These are phyloP conservation scores for Blastobotrys malaysiensis DNA, from an alignment of 1,139 yeast species.

Conservation along the genomic window DNA sequence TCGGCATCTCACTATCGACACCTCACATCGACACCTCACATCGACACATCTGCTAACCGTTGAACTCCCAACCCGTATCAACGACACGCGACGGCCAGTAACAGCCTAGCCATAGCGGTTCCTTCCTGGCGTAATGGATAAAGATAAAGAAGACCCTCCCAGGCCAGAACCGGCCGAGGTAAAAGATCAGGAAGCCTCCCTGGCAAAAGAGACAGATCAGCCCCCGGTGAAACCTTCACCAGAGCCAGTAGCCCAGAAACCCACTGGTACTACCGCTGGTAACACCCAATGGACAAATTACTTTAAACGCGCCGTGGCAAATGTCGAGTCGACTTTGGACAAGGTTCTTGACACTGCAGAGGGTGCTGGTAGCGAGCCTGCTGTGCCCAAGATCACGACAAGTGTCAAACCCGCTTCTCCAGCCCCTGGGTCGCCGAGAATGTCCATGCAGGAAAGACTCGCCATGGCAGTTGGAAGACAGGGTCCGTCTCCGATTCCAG, in stretches of 20 bases:
- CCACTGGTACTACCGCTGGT: background rate
- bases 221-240: background rate
- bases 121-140: too few species aligned
- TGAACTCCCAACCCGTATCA: too few species aligned
- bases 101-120: too few species aligned
- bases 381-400: background rate
- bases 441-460: conserved; percentile 72
- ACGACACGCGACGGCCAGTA: too few species aligned
- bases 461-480: conserved; percentile 59
- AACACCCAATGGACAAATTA: conserved; percentile 30
- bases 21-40: too few species aligned
- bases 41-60: too few species aligned
- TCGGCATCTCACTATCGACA: too few species aligned
- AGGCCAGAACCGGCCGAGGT: background rate
- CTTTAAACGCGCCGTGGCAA: conserved; percentile 36
- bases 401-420: background rate
- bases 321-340: conserved; percentile 36
- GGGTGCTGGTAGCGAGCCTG: conserved; percentile 3
- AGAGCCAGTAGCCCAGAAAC: background rate
- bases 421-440: conserved; percentile 29
- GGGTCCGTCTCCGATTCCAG: too few species aligned
- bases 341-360: conserved; percentile 30
- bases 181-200: too few species aligned
- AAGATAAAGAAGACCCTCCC: background rate
- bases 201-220: background rate